These are phyloP conservation scores for Akanthomyces dipterigenus DNA, from an alignment of 2,329 filamentous ascomycete genomes.

Conservation along the genomic window DNA sequence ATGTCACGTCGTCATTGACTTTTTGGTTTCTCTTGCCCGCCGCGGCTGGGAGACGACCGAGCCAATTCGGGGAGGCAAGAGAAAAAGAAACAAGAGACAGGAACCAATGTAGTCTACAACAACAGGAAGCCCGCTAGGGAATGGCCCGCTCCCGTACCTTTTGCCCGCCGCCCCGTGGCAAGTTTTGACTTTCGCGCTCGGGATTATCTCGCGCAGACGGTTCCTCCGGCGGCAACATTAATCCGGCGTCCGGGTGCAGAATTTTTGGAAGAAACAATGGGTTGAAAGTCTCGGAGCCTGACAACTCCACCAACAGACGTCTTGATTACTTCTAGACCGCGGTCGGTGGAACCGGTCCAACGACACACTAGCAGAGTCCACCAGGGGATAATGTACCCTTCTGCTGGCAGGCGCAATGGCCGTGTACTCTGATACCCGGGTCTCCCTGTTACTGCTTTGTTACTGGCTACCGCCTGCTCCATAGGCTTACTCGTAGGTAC, in stretches of 20 bases:
- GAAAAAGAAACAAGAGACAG: background rate
- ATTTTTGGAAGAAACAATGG: background rate
- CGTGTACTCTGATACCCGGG: background rate
- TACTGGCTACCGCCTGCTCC: conserved; percentile 2
- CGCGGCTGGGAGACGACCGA: too few species aligned
- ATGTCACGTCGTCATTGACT: conserved; percentile 9
- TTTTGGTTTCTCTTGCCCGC: background rate
- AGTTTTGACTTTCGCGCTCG: background rate
- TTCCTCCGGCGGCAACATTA: background rate
- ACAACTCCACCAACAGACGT: background rate
- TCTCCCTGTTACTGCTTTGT: background rate
- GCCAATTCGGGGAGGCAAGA: too few species aligned
- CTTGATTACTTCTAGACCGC: conserved; percentile 7
- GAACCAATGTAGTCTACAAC: background rate
- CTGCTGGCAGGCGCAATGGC: background rate
- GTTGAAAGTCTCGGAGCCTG: background rate
- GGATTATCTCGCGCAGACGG: background rate
- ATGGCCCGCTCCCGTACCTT: conserved; percentile 5
- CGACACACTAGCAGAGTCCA: conserved; percentile 1
- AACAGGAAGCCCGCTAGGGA: background rate
- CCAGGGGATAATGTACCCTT: conserved; percentile 10
- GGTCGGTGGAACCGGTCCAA: conserved; percentile 9
- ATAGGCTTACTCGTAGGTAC: background rate
- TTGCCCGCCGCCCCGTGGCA: background rate
- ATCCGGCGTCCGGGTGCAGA: background rate